phyloP scores from a whole-genome alignment of 75 land plant species.

The Cunninghamia lanceolata region DNA sequence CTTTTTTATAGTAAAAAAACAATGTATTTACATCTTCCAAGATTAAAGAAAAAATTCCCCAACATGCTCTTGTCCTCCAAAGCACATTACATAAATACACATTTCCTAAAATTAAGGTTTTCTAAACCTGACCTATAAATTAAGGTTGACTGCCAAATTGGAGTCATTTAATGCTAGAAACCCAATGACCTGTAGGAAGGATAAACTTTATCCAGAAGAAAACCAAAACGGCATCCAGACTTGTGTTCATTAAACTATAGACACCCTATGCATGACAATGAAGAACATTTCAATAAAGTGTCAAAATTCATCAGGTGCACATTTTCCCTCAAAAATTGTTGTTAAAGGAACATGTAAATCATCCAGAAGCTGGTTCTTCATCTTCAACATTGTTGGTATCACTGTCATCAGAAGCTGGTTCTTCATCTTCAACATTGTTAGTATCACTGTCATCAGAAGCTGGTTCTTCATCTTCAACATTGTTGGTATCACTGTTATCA shows the following conservation, averaged over 20 bases:
- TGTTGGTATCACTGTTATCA: background rate
- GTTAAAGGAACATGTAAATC: background rate
- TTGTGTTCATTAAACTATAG: background rate
- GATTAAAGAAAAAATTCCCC: background rate
- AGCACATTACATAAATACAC: too few relatives aligned
- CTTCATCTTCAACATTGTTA: too few relatives aligned
- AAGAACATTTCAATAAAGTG: background rate
- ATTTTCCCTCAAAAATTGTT: background rate
- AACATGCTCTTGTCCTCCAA: background rate
- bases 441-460: too few relatives aligned
- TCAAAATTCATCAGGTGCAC: background rate
- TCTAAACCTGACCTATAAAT: too few relatives aligned
- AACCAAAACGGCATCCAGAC: too few relatives aligned
- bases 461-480: background rate
- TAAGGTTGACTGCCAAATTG: background rate
- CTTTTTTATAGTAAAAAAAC: background rate
- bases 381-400: background rate
- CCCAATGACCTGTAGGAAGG: background rate
- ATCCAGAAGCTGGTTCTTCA: background rate
- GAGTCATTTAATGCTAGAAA: background rate
- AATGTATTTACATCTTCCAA: background rate
- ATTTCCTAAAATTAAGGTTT: too few relatives aligned
- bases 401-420: too few relatives aligned
- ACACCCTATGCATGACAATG: background rate
- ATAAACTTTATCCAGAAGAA: background rate